Evolutionary conservation across 208 protist genomes (phyloP), one percentile per base, ranked within the genome.

Genomic region (Trichomonas vaginalis): DNA sequence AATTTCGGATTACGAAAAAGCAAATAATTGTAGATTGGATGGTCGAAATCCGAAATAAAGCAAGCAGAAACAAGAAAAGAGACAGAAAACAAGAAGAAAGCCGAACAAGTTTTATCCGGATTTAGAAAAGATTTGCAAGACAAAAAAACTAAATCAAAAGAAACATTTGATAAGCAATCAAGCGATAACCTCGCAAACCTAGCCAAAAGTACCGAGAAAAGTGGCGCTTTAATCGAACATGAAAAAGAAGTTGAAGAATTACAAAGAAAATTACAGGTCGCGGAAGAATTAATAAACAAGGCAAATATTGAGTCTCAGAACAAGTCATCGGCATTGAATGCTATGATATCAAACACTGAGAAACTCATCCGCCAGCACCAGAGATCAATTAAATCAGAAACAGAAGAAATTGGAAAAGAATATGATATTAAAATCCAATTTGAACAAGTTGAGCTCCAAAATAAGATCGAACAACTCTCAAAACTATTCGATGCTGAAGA

Each of bases 401-500:
- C 45, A 92, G 14, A 56, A 35, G 35, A 92, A 92, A 92, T 92
- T 39, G 86, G 45, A 48, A 45, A 92, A 92, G 45, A 92, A 42
- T 92, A 56, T 92, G 86, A 92, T 35, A 51, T 92, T 35, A 23
- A 92, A 51, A 92, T 92, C 37, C 86, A 92, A 39, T 35, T 92
- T 32, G 10, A 51, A 39, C 86, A 92, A 40, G 45, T 92, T 92
- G 45, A 92, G 2, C 17, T 51, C 12, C 35, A 45, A 39, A 51
- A 92, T 47, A 51, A 48, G 51, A 92, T 92, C 17, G 86, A 92
- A 51, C 42, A 92, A 10, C 42, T 92, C 37, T 48, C 86, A 39
- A 92, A 92, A 21, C 17, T 92, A 3, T 92, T 48, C 37, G 35
- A 35, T 51, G 8, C 23, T 21, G 86, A 92, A 56, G 86, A 92